Conservation (phyloP, 306 rosid genomes). For the Pterocarpus santalinus region DNA sequence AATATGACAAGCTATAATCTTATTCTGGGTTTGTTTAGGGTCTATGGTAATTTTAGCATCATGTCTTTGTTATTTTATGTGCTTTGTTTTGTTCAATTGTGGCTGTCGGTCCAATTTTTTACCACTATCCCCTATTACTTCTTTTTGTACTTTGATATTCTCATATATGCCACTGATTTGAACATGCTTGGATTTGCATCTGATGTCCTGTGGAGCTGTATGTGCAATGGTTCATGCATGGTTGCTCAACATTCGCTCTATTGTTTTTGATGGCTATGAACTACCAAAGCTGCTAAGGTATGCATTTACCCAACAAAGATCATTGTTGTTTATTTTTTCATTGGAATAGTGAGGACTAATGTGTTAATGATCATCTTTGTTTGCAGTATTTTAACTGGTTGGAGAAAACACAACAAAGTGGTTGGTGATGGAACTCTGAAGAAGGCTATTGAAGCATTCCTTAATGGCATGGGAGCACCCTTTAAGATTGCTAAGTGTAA, state of each 20-base stretch:
- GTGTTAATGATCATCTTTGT: constrained; percentile 7
- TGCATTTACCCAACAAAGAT: constrained; percentile 10
- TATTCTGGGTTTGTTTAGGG: too few species aligned
- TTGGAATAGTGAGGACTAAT: constrained; percentile 20
- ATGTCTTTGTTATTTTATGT: too few species aligned
- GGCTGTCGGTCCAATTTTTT: neutral
- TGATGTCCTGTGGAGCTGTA: constrained; percentile 96
- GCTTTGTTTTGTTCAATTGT: too few species aligned
- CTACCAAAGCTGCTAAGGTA: constrained; percentile 78
- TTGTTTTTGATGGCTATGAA: constrained; percentile 70
- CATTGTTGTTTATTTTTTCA: constrained; percentile 13
- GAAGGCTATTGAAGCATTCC: constrained; percentile 76
- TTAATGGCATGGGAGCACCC: constrained; percentile 83
- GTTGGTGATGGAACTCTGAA: constrained; percentile 78
- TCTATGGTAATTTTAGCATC: too few species aligned
- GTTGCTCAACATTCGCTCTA: constrained; percentile 71
- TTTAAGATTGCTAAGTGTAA: constrained; percentile 71
- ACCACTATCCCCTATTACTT: neutral
- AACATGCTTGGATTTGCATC: constrained; percentile 73
- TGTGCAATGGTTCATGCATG: constrained; percentile 95
- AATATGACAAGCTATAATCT: too few species aligned
- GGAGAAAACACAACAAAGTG: constrained; percentile 98
- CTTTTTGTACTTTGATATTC: constrained; percentile 24
- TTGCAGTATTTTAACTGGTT: constrained; percentile 91
- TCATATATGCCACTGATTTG: constrained; percentile 31